Evolutionary conservation across 2,329 filamentous ascomycete species (phyloP).

Genomic region (Aquanectria penicillioides): DNA sequence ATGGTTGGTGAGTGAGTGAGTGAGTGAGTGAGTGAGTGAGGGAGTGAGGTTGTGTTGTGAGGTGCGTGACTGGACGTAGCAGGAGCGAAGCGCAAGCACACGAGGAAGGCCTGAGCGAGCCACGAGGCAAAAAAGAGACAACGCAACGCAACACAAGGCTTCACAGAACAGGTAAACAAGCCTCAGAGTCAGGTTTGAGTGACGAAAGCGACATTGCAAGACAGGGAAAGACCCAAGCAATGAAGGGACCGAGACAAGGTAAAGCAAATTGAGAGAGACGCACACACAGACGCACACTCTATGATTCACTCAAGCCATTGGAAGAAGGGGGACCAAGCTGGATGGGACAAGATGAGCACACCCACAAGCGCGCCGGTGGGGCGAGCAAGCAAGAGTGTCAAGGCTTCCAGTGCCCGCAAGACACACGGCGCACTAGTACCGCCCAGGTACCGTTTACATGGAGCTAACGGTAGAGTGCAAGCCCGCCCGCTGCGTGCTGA

Average conservation of each 20-base stretch:
- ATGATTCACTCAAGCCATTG: not conserved
- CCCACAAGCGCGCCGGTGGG: no score
- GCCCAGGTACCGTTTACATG: constrained; percentile 16
- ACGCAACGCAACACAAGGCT: not conserved
- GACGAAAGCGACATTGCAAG: constrained; percentile 6
- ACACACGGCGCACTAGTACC: constrained; percentile 5
- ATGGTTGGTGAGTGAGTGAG: not conserved
- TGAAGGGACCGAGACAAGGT: not conserved
- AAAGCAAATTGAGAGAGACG: not conserved
- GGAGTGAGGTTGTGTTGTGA: not conserved
- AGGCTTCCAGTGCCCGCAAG: not conserved
- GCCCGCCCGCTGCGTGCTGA: constrained; percentile 3
- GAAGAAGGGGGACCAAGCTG: no score
- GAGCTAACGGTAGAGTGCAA: constrained; percentile 11
- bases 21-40: not conserved
- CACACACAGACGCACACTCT: not conserved
- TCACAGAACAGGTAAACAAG: no score
- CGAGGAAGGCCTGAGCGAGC: no score
- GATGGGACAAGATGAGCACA: no score
- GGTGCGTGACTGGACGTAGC: not conserved
- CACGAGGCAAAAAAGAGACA: constrained; percentile 1
- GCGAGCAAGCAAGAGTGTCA: not conserved
- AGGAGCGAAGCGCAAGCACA: not conserved
- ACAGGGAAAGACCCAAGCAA: not conserved
- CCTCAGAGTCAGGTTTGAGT: constrained; percentile 1